Percentiles rank a stretch among this genome's conserved stretches.
Evolutionary conservation across 768 basidiomycete species (phyloP).

Genomic region (Rhodosporidiobolus odoratus): DNA sequence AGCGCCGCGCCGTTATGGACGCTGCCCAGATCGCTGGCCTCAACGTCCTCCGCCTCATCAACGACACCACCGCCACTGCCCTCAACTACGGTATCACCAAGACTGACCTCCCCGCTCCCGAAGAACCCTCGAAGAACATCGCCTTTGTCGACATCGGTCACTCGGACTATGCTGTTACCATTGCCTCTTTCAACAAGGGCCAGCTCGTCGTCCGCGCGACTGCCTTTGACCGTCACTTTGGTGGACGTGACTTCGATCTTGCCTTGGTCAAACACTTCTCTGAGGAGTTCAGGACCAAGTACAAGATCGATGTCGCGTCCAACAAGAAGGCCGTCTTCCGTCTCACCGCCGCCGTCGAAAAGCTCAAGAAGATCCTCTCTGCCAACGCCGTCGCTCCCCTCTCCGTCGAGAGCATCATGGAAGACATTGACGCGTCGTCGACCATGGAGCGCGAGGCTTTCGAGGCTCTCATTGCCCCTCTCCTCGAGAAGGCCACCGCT

Average conservation of each 20-base stretch:
- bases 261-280: constrained; percentile 85
- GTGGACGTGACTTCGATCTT: constrained; percentile 92
- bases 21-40: constrained; percentile 84
- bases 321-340: constrained; percentile 92
- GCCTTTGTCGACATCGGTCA: constrained; percentile 95
- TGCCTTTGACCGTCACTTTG: constrained; percentile 87
- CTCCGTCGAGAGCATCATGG: constrained; percentile 93
- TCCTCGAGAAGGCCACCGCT: constrained; percentile 68
- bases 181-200: constrained; percentile 91
- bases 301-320: constrained; percentile 90
- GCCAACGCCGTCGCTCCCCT: constrained; percentile 84
- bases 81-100: constrained; percentile 99
- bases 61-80: constrained; percentile 91
- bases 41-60: constrained; percentile 88
- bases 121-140: constrained; percentile 75
- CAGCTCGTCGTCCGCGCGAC: constrained; percentile 78
- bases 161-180: constrained; percentile 75
- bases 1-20: constrained; percentile 82
- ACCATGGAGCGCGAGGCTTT: constrained; percentile 75
- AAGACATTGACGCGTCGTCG: constrained; percentile 86
- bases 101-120: constrained; percentile 76
- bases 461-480: constrained; percentile 67
- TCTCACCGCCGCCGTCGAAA: constrained; percentile 78
- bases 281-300: constrained; percentile 86
- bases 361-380: constrained; percentile 91